Percentiles rank a stretch among this genome's conserved stretches.
phyloP scores from a whole-genome alignment of 306 rosid genomes.

The Trichosanthes cucumerina region DNA sequence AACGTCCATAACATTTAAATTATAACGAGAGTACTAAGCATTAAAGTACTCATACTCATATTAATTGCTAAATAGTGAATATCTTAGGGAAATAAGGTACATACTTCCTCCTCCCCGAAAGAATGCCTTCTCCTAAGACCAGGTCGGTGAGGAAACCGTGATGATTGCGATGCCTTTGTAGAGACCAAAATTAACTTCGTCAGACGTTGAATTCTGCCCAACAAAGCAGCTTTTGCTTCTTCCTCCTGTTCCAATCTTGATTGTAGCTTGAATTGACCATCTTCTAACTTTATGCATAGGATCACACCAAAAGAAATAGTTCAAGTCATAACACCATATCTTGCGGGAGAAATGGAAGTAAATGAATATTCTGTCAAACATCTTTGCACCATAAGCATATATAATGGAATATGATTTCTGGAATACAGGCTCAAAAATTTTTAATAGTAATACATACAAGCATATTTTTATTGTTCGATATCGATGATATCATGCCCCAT shows the following conservation, averaged over 20 bases:
- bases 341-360: background rate
- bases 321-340: slow-evolving; percentile 17
- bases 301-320: slow-evolving; percentile 24
- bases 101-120: slow-evolving; percentile 83
- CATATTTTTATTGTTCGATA: background rate
- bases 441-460: background rate
- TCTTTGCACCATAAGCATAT: background rate
- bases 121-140: slow-evolving; percentile 84
- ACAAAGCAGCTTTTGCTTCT: slow-evolving; percentile 90
- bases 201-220: slow-evolving; percentile 91
- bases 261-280: slow-evolving; percentile 84
- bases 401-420: background rate
- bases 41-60: background rate
- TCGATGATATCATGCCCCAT: background rate
- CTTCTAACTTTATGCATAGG: slow-evolving; percentile 69
- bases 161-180: slow-evolving; percentile 56
- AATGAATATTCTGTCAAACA: background rate
- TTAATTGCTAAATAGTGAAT: background rate
- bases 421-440: background rate
- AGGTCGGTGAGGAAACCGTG: slow-evolving; percentile 62
- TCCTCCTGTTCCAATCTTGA: slow-evolving; percentile 98
- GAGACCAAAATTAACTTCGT: slow-evolving; percentile 97
- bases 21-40: background rate
- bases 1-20: background rate
- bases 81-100: slow-evolving; percentile 10